phyloP scores from a whole-genome alignment of 352 stramenopile genomes.

The Thraustochytrium striatum region DNA sequence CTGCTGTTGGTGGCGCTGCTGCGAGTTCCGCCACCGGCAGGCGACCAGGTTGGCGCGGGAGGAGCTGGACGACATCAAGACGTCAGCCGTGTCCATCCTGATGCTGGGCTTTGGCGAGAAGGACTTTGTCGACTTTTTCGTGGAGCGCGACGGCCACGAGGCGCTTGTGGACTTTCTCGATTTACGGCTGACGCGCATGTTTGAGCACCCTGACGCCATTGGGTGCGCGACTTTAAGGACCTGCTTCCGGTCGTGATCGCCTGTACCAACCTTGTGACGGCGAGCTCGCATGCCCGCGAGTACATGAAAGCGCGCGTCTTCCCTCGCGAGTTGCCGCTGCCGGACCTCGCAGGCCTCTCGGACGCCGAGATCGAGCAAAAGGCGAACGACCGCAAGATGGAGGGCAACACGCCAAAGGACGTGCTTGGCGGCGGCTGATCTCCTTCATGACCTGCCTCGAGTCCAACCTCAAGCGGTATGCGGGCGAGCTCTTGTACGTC shows the following conservation, averaged over 20 bases:
- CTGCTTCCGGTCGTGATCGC: conserved; percentile 26
- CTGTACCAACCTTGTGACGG: neutral
- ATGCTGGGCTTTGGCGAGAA: conserved; percentile 26
- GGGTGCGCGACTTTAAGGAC: neutral
- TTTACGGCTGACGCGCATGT: neutral
- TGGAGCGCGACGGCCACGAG: neutral
- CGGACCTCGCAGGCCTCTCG: neutral
- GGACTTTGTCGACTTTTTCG: conserved; percentile 10
- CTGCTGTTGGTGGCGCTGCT: neutral
- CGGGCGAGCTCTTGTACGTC: conserved; percentile 20
- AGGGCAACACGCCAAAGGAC: conserved; percentile 26
- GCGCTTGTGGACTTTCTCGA: conserved; percentile 15
- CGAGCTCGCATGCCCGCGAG: neutral
- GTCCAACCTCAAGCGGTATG: conserved; percentile 18
- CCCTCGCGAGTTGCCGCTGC: neutral
- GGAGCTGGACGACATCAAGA: neutral
- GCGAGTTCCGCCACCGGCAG: neutral
- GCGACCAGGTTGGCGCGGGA: neutral
- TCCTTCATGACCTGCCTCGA: conserved; percentile 23
- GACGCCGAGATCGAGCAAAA: neutral
- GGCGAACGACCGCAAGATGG: conserved; percentile 14
- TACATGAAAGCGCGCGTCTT: conserved; percentile 1
- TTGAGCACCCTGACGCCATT: neutral
- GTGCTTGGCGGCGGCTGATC: conserved; percentile 4
- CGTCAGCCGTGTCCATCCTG: neutral